Evolutionary conservation across 352 stramenopile genomes (phyloP).

Genomic region (Phytophthora hybrid): DNA sequence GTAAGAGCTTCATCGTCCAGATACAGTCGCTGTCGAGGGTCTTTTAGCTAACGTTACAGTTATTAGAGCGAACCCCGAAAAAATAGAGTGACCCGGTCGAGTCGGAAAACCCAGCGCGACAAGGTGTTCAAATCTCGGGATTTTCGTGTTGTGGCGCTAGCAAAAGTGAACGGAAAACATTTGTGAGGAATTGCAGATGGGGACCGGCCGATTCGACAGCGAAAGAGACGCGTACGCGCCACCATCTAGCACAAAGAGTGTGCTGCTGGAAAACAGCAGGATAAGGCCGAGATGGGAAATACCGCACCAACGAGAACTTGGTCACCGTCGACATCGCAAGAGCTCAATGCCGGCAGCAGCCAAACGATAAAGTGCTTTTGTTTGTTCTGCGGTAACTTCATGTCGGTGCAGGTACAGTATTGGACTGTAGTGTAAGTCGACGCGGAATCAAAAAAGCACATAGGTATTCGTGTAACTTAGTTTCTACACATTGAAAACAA

Average conservation of each 20-base stretch:
- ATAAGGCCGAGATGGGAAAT: constrained; percentile 27
- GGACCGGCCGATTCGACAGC: not conserved
- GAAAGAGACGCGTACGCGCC: constrained; percentile 4
- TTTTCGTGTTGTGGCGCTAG: constrained; percentile 18
- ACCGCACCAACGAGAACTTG: not conserved
- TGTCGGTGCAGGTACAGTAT: not conserved
- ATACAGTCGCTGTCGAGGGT: not conserved
- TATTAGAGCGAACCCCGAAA: constrained; percentile 3
- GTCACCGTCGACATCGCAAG: not conserved
- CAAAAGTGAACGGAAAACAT: not conserved
- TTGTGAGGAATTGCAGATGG: constrained; percentile 5
- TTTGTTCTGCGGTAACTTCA: no score
- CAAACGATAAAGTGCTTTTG: not conserved
- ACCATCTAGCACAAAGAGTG: constrained; percentile 10
- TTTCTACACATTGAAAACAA: constrained; percentile 28
- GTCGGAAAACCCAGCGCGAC: not conserved
- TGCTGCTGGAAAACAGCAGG: constrained; percentile 29
- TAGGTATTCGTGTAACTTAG: constrained; percentile 23
- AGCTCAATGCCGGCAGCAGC: not conserved
- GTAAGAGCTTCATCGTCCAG: constrained; percentile 31
- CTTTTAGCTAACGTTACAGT: not conserved
- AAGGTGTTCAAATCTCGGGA: constrained; percentile 2
- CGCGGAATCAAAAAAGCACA: constrained; percentile 12
- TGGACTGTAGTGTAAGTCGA: not conserved
- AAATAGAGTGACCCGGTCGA: constrained; percentile 15